Evolutionary conservation across 805 yeast species (phyloP).

Genomic region (Hanseniaspora nectarophila): DNA sequence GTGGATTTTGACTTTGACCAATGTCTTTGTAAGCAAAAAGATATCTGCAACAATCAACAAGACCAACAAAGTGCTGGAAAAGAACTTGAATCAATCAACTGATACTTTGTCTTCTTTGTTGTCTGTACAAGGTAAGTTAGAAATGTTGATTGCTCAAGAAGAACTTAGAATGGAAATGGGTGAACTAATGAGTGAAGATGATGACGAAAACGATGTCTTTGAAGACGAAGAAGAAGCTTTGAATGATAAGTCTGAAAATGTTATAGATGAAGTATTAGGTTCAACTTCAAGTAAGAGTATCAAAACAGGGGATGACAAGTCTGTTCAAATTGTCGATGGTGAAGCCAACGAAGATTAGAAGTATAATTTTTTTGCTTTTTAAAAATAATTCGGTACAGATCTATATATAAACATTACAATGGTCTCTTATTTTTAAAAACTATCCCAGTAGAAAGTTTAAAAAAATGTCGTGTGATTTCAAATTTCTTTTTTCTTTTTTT

Average conservation of each 20-base stretch:
- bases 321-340: conserved; percentile 10
- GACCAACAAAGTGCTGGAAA: conserved; percentile 36
- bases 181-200: conserved; percentile 27
- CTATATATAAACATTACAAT: no score
- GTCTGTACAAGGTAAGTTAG: conserved; percentile 76
- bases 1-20: conserved; percentile 62
- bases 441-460: no score
- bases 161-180: conserved; percentile 48
- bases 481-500: no score
- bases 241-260: conserved; percentile 33
- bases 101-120: conserved; percentile 54
- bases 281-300: neutral
- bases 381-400: no score
- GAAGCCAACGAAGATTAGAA: conserved; percentile 21
- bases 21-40: conserved; percentile 27
- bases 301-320: neutral
- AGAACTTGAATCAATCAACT: conserved; percentile 44
- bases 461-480: no score
- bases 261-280: conserved; percentile 23
- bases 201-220: conserved; percentile 24
- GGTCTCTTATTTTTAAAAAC: no score
- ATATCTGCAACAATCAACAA: conserved; percentile 3
- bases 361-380: neutral
- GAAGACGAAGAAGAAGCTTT: conserved; percentile 23
- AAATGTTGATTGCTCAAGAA: conserved; percentile 64